phyloP scores from a whole-genome alignment of 2,329 filamentous ascomycete genomes.

The Phyllosticta paracitricarpa region DNA sequence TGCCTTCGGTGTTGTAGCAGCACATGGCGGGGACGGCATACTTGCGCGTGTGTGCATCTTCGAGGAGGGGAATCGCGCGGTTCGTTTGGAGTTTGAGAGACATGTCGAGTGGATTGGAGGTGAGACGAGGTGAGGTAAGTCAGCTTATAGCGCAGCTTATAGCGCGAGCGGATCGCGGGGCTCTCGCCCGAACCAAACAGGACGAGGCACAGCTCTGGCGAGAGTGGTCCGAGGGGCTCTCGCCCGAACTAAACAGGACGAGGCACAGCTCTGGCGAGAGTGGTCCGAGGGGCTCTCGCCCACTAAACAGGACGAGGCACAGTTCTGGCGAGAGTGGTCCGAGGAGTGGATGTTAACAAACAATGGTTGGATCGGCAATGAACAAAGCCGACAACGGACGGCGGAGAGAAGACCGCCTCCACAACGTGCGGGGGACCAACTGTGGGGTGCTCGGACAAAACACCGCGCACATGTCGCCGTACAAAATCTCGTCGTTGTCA shows the following conservation, averaged over 20 bases:
- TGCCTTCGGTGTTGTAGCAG: slow-evolving; percentile 60
- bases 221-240: neutral
- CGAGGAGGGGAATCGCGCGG: slow-evolving; percentile 38
- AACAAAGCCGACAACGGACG: neutral
- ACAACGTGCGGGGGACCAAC: neutral
- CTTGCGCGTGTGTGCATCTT: slow-evolving; percentile 44
- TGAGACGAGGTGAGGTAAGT: neutral
- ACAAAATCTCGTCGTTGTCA: neutral
- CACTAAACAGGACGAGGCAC: neutral
- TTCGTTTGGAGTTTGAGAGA: neutral
- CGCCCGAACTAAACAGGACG: neutral
- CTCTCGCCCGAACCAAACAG: neutral
- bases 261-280: neutral
- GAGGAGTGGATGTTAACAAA: neutral
- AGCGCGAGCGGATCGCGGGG: neutral
- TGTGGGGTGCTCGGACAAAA: neutral
- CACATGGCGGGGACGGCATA: slow-evolving; percentile 54
- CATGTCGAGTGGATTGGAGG: neutral
- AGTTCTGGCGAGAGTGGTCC: neutral
- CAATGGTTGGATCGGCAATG: neutral
- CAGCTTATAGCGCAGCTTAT: neutral
- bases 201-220: neutral
- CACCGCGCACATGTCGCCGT: neutral
- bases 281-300: no score
- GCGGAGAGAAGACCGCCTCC: neutral